Base-by-base conservation (phyloP, 441 rosid genomes). In the Populus hybrid region DNA sequence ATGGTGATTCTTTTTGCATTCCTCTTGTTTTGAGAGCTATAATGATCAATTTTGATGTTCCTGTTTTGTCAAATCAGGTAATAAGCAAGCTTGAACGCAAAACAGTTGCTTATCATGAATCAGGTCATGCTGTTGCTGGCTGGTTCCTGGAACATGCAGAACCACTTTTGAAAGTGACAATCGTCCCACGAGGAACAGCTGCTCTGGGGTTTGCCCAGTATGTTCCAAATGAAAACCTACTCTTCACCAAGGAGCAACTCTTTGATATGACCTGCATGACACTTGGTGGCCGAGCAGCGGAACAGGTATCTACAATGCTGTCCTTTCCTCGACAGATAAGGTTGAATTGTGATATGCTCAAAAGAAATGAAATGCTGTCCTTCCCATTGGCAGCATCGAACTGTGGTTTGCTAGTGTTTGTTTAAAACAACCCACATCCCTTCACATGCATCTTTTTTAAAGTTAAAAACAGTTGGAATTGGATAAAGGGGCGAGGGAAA, bases 121-220 rank as follows among this genome's bases (percentile, higher is more conserved):
- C 94, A 2, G 94, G 94, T 78, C 94, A 91, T 83, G 93, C 91
- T 71, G 89, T 89, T 72, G 82, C 88, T 72, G 89, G 89, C 73
- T 91, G 94, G 90, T 91, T 88, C 82, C 74, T 91, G 81, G 94
- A 89, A 80, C 90, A 89, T 77, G 89, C 93, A 30, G 90, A 89
- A 74, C 90, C 90, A 57, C 84, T 90, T 79, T 79, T 90, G 64
- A 89, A 90, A 77, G 94, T 90, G 65, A 86, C 92, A 5, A 89
- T 89, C 74, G 91, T 90, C 77, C 94, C 91, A 30, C 88, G 90
- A 4, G 94, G 92, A 28, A 89, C 92, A 3, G 90, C 91, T 34
- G 88, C 91, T 8, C 88, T 89, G 53, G 94, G 93, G 14, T 89
- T 89, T 76, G 90, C 94, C 50, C 93, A 86, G 67, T 89, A 88